phyloP scores from a whole-genome alignment of 2,329 filamentous ascomycete genomes.

The Colletotrichum magnum region DNA sequence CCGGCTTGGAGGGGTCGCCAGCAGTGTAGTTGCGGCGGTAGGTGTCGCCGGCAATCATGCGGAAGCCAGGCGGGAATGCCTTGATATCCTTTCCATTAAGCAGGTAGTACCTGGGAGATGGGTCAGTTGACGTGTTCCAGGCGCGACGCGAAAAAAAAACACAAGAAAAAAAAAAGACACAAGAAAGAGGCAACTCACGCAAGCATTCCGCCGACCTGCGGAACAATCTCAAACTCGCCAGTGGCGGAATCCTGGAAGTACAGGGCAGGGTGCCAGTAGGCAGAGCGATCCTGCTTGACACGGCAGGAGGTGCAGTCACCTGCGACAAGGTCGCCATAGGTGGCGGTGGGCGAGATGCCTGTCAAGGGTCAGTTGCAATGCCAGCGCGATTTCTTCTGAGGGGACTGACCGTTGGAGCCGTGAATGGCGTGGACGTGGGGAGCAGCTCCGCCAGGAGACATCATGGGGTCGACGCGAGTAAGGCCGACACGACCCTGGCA shows the following conservation, averaged over 20 bases:
- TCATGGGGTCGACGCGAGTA: slow-evolving; percentile 83
- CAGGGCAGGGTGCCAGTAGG: slow-evolving; percentile 86
- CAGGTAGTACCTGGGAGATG: slow-evolving; percentile 81
- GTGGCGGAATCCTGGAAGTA: slow-evolving; percentile 80
- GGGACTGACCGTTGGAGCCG: slow-evolving; percentile 79
- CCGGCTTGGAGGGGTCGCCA: slow-evolving; percentile 75
- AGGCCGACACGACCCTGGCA: slow-evolving; percentile 80
- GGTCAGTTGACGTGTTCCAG: slow-evolving; percentile 11
- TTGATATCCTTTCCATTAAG: slow-evolving; percentile 75
- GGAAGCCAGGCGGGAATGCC: slow-evolving; percentile 83
- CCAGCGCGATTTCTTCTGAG: not conserved
- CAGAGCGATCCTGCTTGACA: slow-evolving; percentile 86
- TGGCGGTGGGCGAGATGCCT: slow-evolving; percentile 77
- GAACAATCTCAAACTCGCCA: slow-evolving; percentile 77
- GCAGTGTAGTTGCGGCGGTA: slow-evolving; percentile 78
- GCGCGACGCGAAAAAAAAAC: no score
- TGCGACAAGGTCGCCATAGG: slow-evolving; percentile 68
- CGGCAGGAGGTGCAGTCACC: slow-evolving; percentile 85
- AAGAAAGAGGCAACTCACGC: slow-evolving; percentile 70
- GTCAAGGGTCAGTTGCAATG: slow-evolving; percentile 41
- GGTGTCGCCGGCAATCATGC: slow-evolving; percentile 85
- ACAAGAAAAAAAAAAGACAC: no score
- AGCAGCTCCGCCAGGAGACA: slow-evolving; percentile 71
- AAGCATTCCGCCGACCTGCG: slow-evolving; percentile 86
- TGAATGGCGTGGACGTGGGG: slow-evolving; percentile 82